A percentile compares a stretch with the other conserved stretches of the same genome.
Evolutionary conservation across 805 yeast genomes (phyloP).

Genomic region (Sungouiella blattae): DNA sequence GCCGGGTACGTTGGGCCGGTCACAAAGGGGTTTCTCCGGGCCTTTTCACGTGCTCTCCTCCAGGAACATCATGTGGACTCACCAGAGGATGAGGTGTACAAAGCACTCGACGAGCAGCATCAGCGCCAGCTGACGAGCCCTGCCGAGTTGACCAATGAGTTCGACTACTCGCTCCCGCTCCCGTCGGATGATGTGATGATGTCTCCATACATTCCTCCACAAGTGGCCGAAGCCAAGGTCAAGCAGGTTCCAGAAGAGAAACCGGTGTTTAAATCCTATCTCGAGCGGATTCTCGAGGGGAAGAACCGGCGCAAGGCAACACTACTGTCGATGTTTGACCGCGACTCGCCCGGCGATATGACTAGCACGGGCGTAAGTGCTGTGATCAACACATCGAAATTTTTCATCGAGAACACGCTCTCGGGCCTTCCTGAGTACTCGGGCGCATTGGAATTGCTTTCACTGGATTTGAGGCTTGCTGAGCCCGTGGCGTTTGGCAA

Average conservation of each 20-base stretch:
- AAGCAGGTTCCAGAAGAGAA: neutral
- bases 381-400: conserved; percentile 11
- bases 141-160: conserved; percentile 12
- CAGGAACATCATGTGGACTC: conserved; percentile 9
- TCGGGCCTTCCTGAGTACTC: conserved; percentile 13
- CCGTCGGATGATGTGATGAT: conserved; percentile 19
- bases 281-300: conserved; percentile 28
- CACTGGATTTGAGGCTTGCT: conserved; percentile 7
- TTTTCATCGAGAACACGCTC: conserved; percentile 14
- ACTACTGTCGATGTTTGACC: conserved; percentile 6
- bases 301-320: conserved; percentile 4
- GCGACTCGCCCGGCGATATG: too few relatives aligned
- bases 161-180: conserved; percentile 27
- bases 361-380: conserved; percentile 3
- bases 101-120: conserved; percentile 11
- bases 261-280: conserved; percentile 24
- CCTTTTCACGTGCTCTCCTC: conserved; percentile 29
- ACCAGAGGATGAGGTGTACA: conserved; percentile 3
- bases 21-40: conserved; percentile 34
- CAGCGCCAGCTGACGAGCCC: conserved; percentile 11
- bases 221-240: neutral
- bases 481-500: conserved; percentile 16
- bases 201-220: conserved; percentile 8
- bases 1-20: conserved; percentile 33
- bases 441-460: neutral